Base-by-base conservation (phyloP, 805 yeast species). In the Sporopachydermia lactativora region DNA sequence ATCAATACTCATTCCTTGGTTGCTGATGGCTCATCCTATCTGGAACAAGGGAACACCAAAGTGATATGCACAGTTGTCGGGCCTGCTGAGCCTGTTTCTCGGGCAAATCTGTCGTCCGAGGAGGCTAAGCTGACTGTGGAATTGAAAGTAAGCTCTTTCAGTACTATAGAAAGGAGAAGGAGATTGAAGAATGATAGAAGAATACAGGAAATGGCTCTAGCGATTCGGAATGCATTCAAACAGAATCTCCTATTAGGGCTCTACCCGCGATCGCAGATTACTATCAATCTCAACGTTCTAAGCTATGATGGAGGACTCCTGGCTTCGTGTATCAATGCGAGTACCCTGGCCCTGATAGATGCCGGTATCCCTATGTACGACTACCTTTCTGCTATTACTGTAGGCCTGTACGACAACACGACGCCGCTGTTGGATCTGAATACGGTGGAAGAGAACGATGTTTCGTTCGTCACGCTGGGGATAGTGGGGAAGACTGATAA, bases 301-400 rank as follows among this genome's bases (percentile, higher is more conserved):
- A 76, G 85, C 11, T 84, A 85, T 52, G 98, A 92, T 53, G 98
- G 98, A 34, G 95, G 95, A 0, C 54, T 89, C 17, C 58, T 89
- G 47, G 73, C 95, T 0, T 68, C 81, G 1, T 74, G 92, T 48
- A 68, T 84, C 36, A 92, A 92, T 55, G 83, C 96, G 5, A 73
- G 83, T 36, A 84, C 96, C 1, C 62, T 92, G 50, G 96, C 95
- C 0, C 65, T 92, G 36, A 75, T 92, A 24, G 97, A 92, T 60
- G 96, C 97, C 2, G 97, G 97, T 39, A 78, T 92, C 37, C 81
- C 96, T 3, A 78, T 92, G 80, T 81, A 80, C 53, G 97, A 92
- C 55, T 88, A 84, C 54, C 80, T 89, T 13, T 73, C 85, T 42
- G 76, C 94, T 1, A 71, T 84, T 13, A 70, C 80, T 18, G 81